Conservation (phyloP, 2,329 filamentous ascomycete species). For the Alternaria sp. region DNA sequence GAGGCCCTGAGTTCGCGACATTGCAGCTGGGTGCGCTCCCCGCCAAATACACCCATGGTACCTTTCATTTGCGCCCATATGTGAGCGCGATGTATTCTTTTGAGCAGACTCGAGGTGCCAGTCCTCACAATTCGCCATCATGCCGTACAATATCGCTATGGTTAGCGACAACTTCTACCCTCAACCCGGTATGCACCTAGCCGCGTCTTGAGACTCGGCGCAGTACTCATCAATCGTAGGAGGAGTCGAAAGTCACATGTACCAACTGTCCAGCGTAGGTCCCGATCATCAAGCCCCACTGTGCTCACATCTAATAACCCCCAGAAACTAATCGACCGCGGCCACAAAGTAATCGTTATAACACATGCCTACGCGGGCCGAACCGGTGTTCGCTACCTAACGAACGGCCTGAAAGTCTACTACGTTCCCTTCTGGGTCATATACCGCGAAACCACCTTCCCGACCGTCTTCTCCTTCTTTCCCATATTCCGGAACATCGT, state of each 20-base stretch:
- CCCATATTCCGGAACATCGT: slow-evolving; percentile 97
- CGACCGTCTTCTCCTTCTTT: slow-evolving; percentile 98
- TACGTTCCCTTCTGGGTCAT: slow-evolving; percentile 96
- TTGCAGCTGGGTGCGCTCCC: neutral
- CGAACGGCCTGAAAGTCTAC: slow-evolving; percentile 97
- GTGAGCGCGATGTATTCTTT: slow-evolving; percentile 30
- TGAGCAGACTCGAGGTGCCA: slow-evolving; percentile 18
- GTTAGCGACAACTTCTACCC: slow-evolving; percentile 99
- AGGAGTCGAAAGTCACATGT: slow-evolving; percentile 97
- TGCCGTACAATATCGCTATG: slow-evolving; percentile 83
- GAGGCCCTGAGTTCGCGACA: slow-evolving; percentile 1
- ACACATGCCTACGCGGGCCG: slow-evolving; percentile 93
- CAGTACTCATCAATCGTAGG: slow-evolving; percentile 54
- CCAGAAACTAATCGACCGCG: slow-evolving; percentile 91
- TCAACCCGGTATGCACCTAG: slow-evolving; percentile 69
- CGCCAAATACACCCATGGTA: neutral
- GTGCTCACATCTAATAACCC: slow-evolving; percentile 13
- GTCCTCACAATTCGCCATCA: slow-evolving; percentile 45
- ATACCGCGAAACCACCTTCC: slow-evolving; percentile 91
- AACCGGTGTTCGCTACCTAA: slow-evolving; percentile 91
- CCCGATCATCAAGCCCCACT: neutral
- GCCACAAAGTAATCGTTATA: slow-evolving; percentile 97
- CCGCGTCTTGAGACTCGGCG: neutral
- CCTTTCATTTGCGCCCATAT: neutral
- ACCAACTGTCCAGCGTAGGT: slow-evolving; percentile 82